These are phyloP conservation scores for Rubia tinctorum DNA, from an alignment of 305 asterid species.

Conservation along the genomic window DNA sequence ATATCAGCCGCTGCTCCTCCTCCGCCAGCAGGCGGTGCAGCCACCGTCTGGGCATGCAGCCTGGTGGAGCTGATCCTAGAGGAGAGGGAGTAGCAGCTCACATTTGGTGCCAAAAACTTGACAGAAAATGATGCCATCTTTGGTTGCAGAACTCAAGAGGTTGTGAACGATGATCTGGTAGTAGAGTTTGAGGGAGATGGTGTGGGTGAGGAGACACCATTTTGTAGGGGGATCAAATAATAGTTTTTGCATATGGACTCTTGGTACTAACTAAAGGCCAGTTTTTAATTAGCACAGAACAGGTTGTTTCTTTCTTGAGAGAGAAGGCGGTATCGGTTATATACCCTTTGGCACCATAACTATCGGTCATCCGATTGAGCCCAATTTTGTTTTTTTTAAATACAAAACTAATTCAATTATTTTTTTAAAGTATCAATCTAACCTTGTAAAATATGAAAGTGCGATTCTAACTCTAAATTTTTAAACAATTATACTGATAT, in stretches of 20 bases:
- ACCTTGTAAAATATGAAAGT: too few relatives aligned
- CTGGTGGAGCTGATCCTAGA: constrained; percentile 17
- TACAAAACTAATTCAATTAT: too few relatives aligned
- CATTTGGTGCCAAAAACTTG: constrained; percentile 41
- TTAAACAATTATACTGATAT: too few relatives aligned
- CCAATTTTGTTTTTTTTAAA: too few relatives aligned
- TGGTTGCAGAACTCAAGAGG: neutral
- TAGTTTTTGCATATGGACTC: constrained; percentile 31
- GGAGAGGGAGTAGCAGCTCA: constrained; percentile 16
- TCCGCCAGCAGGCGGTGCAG: constrained; percentile 34
- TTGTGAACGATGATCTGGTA: neutral
- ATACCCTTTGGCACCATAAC: neutral
- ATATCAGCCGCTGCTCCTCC: constrained; percentile 25
- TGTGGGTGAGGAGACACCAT: constrained; percentile 30
- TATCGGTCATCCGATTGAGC: too few relatives aligned
- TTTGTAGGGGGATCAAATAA: constrained; percentile 26
- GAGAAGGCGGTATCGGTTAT: neutral
- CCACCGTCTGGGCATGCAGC: constrained; percentile 57
- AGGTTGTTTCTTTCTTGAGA: neutral
- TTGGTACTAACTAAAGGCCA: constrained; percentile 58
- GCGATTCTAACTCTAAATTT: too few relatives aligned
- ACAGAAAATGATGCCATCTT: constrained; percentile 62
- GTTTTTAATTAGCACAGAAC: constrained; percentile 1
- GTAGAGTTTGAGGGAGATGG: constrained; percentile 19
- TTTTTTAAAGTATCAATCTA: too few relatives aligned